Evolutionary conservation across 148 eudicot genomes (phyloP), one percentile per base, ranked within the genome.

Genomic region (Heliosperma pusillum): DNA sequence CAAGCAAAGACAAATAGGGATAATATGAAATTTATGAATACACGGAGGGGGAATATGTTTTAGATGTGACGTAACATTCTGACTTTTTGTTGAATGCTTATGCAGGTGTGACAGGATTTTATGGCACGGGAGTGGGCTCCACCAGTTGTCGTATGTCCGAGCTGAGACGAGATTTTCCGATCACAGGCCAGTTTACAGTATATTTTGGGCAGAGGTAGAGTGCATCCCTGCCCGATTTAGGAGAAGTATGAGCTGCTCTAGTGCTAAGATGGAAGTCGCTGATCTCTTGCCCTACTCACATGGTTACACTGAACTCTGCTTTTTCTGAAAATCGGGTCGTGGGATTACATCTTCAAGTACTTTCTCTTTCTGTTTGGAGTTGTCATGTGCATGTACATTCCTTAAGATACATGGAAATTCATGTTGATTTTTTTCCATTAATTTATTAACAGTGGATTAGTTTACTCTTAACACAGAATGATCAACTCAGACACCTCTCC

Each of bases 291-390:
- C 93, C 15, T 91, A 88, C 71, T 86, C 91, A 9, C 87, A 89
- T 75, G 93, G 90, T 66, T 89, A 91, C 66, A 91, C 97, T 3
- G 97, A 90, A 78, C 93, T 93, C 57, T 93, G 96, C 90, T 93
- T 93, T 79, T 93, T 89, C 75, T 93, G 77, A 87, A 57, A 30
- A 26, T 53, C 47, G 42, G 59, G 24, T 55, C 45, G 59, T 44
- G 29, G 17, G n/a, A 33, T 59, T 60, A 25, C 45, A 42, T 67
- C 70, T 57, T 78, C 57, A 56, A 36, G 86, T 86, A 86, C 40
- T 69, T 66, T 63, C 75, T 69, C 72, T 72, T 61, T 29, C 65
- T 27, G 42, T 36, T 36, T 36, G 42, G 7, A 6, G 42, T 36
- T 36, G 6, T 36, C 42, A 36, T 36, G 42, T 36, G 42, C 72